A percentile compares a stretch with the other conserved stretches of the same genome.
Evolutionary conservation across 176 grass and related monocot species (phyloP).

Genomic region (Triticum dicoccoides): DNA sequence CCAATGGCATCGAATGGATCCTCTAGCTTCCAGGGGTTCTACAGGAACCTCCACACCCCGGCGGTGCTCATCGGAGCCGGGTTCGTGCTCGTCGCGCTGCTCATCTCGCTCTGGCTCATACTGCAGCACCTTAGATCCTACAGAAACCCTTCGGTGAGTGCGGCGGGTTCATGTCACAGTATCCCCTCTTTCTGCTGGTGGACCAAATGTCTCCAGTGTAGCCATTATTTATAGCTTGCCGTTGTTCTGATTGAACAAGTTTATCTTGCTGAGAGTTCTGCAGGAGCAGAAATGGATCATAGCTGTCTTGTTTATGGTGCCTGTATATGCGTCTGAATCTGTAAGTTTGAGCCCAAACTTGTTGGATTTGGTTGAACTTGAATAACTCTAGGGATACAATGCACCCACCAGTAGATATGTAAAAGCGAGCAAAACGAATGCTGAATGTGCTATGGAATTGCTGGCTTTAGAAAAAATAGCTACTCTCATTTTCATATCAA

Average conservation of each 20-base stretch:
- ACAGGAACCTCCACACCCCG: conserved; percentile 45
- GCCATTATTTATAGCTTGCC: not conserved
- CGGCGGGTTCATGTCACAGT: not conserved
- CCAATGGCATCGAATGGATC: conserved; percentile 34
- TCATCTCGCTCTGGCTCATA: conserved; percentile 82
- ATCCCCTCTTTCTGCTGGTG: not conserved
- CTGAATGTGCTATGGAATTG: not conserved
- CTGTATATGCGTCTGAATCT: conserved; percentile 85
- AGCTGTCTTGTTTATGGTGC: conserved; percentile 87
- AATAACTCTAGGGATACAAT: not conserved
- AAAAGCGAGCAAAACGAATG: not conserved
- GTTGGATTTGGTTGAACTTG: not conserved
- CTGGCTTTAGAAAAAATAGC: not conserved
- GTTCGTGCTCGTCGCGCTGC: conserved; percentile 50
- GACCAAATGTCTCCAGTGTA: not conserved
- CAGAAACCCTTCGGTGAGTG: conserved; percentile 71
- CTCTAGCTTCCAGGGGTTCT: conserved; percentile 52
- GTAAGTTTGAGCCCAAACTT: conserved; percentile 42
- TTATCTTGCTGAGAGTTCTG: conserved; percentile 9
- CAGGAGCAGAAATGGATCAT: conserved; percentile 99
- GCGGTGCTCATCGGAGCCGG: conserved; percentile 50
- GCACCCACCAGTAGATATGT: not conserved
- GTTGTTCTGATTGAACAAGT: not conserved
- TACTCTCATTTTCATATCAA: not conserved
- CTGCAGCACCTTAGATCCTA: conserved; percentile 79